Conservation (phyloP, 345 rosid species). For the Syzygium jambos region DNA sequence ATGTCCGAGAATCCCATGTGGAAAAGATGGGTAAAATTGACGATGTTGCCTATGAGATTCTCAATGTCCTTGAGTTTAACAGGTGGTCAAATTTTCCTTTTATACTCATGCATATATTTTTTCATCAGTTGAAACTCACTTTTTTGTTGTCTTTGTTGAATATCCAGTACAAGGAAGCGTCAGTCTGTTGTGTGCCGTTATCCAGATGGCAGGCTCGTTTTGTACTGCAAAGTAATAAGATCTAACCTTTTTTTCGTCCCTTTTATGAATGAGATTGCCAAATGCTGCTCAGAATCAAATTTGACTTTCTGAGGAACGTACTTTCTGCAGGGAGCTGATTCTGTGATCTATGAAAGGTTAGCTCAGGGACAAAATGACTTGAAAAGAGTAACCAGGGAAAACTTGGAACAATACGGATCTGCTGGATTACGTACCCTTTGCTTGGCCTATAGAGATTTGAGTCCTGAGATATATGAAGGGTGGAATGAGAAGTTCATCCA, state of each 20-base stretch:
- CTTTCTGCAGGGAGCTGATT: slow-evolving; percentile 90
- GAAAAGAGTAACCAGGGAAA: slow-evolving; percentile 70
- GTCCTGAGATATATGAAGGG: slow-evolving; percentile 66
- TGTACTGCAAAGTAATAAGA: slow-evolving; percentile 85
- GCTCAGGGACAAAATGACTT: slow-evolving; percentile 55
- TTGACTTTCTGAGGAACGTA: slow-evolving; percentile 20
- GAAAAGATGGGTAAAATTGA: slow-evolving; percentile 91
- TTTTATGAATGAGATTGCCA: background rate
- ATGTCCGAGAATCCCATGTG: slow-evolving; percentile 96
- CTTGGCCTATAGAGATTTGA: slow-evolving; percentile 78
- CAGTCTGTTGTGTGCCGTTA: slow-evolving; percentile 98
- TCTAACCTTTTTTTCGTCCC: slow-evolving; percentile 1
- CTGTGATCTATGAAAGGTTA: slow-evolving; percentile 88
- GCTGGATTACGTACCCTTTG: slow-evolving; percentile 98
- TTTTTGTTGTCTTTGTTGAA: background rate
- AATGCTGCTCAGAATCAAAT: slow-evolving; percentile 7
- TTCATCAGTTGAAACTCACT: background rate
- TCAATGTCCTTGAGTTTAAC: slow-evolving; percentile 96
- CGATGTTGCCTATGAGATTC: slow-evolving; percentile 83
- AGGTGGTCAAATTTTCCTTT: slow-evolving; percentile 40
- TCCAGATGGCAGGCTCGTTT: slow-evolving; percentile 91
- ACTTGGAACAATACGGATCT: slow-evolving; percentile 92
- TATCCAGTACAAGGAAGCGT: slow-evolving; percentile 91
- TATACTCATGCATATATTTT: background rate
- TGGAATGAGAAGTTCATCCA: slow-evolving; percentile 98